phyloP scores from a whole-genome alignment of 2,329 filamentous ascomycete species.

The Talaromyces funiculosus region DNA sequence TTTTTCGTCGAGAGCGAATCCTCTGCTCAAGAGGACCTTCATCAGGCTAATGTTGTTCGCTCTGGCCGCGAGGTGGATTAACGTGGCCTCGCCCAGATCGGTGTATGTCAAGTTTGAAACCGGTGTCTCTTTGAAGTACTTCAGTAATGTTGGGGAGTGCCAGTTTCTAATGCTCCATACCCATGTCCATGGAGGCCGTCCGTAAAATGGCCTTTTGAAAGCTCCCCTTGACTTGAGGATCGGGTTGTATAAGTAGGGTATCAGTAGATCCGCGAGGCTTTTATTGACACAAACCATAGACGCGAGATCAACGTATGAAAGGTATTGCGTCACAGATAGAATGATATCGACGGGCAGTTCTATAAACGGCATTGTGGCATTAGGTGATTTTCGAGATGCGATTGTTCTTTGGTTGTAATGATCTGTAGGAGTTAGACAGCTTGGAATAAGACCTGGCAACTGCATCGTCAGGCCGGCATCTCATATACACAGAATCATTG shows the following conservation, averaged over 20 bases:
- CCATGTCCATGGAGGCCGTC: not conserved
- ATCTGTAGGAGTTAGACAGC: not conserved
- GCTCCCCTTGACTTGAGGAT: not conserved
- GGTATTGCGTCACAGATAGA: not conserved
- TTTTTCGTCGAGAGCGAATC: not conserved
- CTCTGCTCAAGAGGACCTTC: not conserved
- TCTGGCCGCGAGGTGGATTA: not conserved
- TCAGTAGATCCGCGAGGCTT: not conserved
- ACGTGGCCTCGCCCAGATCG: not conserved
- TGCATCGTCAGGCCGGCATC: not conserved
- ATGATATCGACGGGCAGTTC: not conserved
- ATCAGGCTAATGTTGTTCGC: not conserved
- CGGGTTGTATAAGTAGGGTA: not conserved
- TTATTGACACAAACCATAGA: not conserved
- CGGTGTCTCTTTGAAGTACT: not conserved
- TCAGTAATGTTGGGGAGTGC: not conserved
- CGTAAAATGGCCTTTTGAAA: not conserved
- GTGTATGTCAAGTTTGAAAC: not conserved
- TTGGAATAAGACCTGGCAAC: not conserved
- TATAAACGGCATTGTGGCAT: not conserved
- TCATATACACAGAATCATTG: not conserved
- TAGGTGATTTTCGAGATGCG: too few relatives aligned
- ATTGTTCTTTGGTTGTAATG: too few relatives aligned
- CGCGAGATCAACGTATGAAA: not conserved
- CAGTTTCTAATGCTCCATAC: not conserved